Conservation (phyloP, 2,329 filamentous ascomycete species). For the Helminthosporium solani region DNA sequence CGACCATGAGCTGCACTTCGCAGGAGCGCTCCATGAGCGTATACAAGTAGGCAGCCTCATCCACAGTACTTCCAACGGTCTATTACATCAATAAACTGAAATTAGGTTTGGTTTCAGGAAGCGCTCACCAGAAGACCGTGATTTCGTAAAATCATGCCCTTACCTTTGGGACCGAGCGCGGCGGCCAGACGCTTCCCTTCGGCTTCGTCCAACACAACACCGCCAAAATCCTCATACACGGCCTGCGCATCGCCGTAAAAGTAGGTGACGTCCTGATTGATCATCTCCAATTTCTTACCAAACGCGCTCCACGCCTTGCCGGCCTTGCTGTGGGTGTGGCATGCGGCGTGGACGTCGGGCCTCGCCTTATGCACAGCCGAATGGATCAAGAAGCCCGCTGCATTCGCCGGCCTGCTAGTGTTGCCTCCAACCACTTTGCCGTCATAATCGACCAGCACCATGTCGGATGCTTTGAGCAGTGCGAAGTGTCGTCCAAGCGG, state of each 20-base stretch:
- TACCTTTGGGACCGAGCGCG: slow-evolving; percentile 62
- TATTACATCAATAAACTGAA: no score
- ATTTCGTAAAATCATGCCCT: slow-evolving; percentile 66
- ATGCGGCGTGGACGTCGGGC: slow-evolving; percentile 65
- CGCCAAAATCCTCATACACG: slow-evolving; percentile 65
- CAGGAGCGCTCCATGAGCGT: slow-evolving; percentile 68
- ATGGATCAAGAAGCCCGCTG: slow-evolving; percentile 70
- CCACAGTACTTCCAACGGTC: slow-evolving; percentile 69
- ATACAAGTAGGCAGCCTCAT: slow-evolving; percentile 72
- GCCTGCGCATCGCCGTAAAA: slow-evolving; percentile 64
- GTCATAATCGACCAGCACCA: slow-evolving; percentile 64
- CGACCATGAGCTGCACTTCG: slow-evolving; percentile 65
- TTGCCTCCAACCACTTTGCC: slow-evolving; percentile 67
- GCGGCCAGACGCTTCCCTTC: slow-evolving; percentile 66
- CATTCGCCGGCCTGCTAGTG: slow-evolving; percentile 60
- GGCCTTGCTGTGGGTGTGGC: slow-evolving; percentile 66
- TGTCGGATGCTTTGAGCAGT: slow-evolving; percentile 63
- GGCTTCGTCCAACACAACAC: slow-evolving; percentile 61
- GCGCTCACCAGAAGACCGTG: slow-evolving; percentile 62
- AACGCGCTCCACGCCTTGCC: slow-evolving; percentile 70
- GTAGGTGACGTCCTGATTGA: slow-evolving; percentile 67
- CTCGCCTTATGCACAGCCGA: slow-evolving; percentile 66
- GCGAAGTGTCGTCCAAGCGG: slow-evolving; percentile 66
- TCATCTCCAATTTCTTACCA: slow-evolving; percentile 65
- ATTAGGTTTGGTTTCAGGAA: no score